These are phyloP conservation scores for Fomitopsis betulina DNA, from an alignment of 1,284 basidiomycete genomes.

Conservation along the genomic window DNA sequence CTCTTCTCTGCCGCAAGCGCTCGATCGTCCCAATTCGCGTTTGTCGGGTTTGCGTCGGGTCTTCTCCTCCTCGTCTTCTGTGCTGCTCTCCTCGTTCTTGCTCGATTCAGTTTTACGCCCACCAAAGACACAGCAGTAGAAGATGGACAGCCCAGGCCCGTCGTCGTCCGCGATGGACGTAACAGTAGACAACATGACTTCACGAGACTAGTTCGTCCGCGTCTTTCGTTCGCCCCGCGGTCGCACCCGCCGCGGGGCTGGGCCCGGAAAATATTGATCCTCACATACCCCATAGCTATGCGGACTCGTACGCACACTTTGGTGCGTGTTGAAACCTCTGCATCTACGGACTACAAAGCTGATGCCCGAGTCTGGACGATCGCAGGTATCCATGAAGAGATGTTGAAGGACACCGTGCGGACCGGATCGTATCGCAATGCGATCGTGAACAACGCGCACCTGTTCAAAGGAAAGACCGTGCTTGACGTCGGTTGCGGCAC, in stretches of 20 bases:
- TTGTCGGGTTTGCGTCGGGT: background rate
- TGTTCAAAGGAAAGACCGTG: conserved; percentile 96
- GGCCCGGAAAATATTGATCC: conserved; percentile 3
- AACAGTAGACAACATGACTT: conserved; percentile 53
- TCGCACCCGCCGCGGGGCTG: conserved; percentile 24
- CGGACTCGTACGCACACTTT: conserved; percentile 93
- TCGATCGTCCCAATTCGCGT: background rate
- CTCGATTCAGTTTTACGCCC: background rate
- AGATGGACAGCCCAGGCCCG: conserved; percentile 40
- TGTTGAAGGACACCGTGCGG: conserved; percentile 97
- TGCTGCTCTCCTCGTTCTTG: background rate
- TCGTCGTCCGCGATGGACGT: conserved; percentile 34
- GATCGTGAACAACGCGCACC: conserved; percentile 92
- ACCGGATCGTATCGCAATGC: conserved; percentile 94
- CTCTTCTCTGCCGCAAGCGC: background rate
- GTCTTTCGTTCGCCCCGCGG: conserved; percentile 17
- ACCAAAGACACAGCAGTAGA: conserved; percentile 6
- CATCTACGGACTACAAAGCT: background rate
- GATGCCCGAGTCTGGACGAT: conserved; percentile 3
- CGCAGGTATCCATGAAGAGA: conserved; percentile 92
- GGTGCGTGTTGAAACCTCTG: conserved; percentile 44
- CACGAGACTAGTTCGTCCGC: conserved; percentile 73
- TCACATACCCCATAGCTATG: conserved; percentile 56
- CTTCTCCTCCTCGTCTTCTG: background rate
- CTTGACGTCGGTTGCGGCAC: conserved; percentile 99